Evolutionary conservation across 768 basidiomycete genomes (phyloP).

Genomic region (Imleria badia): DNA sequence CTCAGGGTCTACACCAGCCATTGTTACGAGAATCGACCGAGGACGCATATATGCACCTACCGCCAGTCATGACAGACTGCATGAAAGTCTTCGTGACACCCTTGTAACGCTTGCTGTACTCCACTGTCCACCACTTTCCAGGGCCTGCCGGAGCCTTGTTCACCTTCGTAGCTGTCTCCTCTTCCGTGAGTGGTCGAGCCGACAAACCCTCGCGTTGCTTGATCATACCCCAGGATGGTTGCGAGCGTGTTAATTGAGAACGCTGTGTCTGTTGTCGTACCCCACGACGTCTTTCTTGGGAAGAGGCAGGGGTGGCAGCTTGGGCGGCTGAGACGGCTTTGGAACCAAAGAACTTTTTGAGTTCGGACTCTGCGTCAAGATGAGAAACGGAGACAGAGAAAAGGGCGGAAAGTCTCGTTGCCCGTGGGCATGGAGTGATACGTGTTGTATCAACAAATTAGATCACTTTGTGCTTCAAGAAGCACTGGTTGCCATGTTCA

Average conservation of each 20-base stretch:
- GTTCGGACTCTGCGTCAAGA: conserved; percentile 87
- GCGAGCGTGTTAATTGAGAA: conserved; percentile 76
- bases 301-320: conserved; percentile 33
- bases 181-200: conserved; percentile 53
- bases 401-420: conserved; percentile 48
- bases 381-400: conserved; percentile 78
- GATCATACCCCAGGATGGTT: conserved; percentile 72
- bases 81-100: conserved; percentile 80
- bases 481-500: too few relatives aligned
- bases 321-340: conserved; percentile 76
- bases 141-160: conserved; percentile 41
- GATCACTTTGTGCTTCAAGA: too few relatives aligned
- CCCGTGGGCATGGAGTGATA: background rate
- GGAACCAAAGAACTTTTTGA: conserved; percentile 92
- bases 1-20: conserved; percentile 60
- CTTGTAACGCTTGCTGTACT: conserved; percentile 83
- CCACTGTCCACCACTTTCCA: conserved; percentile 89
- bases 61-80: conserved; percentile 76
- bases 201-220: conserved; percentile 72
- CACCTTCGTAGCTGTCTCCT: conserved; percentile 50
- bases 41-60: conserved; percentile 41
- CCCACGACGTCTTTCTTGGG: conserved; percentile 41
- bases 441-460: too few relatives aligned
- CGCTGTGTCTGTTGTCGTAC: conserved; percentile 40
- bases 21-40: background rate